Evolutionary conservation across 73 alveolate species (phyloP), one percentile per base, ranked within the genome.

Genomic region (Symbiodinium pilosum): DNA sequence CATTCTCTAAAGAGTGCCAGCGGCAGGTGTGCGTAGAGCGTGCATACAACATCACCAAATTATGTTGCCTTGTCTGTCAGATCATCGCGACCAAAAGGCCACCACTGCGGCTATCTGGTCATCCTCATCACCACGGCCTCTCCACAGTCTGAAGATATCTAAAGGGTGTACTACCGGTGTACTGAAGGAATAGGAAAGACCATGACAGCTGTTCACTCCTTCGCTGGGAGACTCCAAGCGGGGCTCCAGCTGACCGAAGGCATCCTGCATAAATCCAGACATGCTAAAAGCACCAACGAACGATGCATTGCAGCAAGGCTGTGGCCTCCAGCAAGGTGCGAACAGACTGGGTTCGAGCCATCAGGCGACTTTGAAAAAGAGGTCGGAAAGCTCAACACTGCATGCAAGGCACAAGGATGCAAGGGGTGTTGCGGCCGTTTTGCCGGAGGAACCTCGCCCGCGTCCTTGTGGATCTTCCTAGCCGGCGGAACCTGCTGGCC

Each of bases 221-320:
- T n/a, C n/a, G 38, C 38, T 64, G 18, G 81, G 39, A 64, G 32
- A 28, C 30, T 38, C 39, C 81, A 64, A 32, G 38, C 81, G 30
- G 24, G 81, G 81, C 81, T 64, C 81, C 81, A 64, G 81, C 81
- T 20, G 38, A 38, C 81, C 81, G 81, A 64, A 64, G 30, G 81
- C 81, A 64, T 64, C 81, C 81, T 64, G 59, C 59, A 47, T 6
- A 6, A n/a, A n/a, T n/a, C n/a, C n/a, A n/a, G n/a, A n/a, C n/a
- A n/a, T n/a, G n/a, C n/a, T n/a, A n/a, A n/a, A n/a, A n/a, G n/a
- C n/a, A n/a, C n/a, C n/a, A n/a, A n/a, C n/a, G n/a, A n/a, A n/a
- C 26, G 59, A 5, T 64, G 38, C 38, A 28, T 34, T 64, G 81
- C 32, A 24, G 41, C 81, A 26, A 47, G 14, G 59, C 21, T 47